These are phyloP conservation scores for Phytophthora pini DNA, from an alignment of 352 stramenopile genomes.

Conservation along the genomic window DNA sequence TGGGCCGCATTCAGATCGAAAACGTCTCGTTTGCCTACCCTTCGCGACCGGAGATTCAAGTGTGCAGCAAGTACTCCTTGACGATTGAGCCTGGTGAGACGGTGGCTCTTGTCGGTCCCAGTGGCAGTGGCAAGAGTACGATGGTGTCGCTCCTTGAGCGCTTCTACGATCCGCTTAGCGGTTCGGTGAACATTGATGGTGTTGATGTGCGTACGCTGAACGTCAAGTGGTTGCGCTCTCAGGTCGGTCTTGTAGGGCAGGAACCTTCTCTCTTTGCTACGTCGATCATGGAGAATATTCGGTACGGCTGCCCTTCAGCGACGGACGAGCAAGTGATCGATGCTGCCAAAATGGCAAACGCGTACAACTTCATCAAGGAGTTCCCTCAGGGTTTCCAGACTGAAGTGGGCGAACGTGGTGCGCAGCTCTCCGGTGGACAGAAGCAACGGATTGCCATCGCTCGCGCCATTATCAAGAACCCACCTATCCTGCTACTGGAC, in stretches of 20 bases:
- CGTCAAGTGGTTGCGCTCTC: conserved; percentile 50
- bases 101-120: conserved; percentile 66
- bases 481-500: conserved; percentile 91
- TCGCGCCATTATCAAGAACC: conserved; percentile 90
- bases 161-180: conserved; percentile 91
- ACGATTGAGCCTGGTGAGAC: conserved; percentile 71
- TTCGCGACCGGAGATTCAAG: conserved; percentile 59
- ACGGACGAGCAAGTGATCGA: conserved; percentile 83
- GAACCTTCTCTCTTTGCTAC: conserved; percentile 82
- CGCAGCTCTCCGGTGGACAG: conserved; percentile 94
- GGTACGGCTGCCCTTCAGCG: conserved; percentile 46
- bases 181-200: conserved; percentile 50
- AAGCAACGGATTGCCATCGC: conserved; percentile 95
- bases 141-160: conserved; percentile 92
- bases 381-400: conserved; percentile 77
- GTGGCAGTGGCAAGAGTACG: conserved; percentile 89
- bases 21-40: conserved; percentile 84
- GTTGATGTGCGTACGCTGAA: conserved; percentile 77
- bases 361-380: conserved; percentile 89
- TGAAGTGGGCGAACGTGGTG: conserved; percentile 88
- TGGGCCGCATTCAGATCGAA: conserved; percentile 75
- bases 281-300: conserved; percentile 62
- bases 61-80: conserved; percentile 67
- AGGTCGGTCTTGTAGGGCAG: conserved; percentile 82
- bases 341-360: conserved; percentile 85